These are phyloP conservation scores for Eragrostis curvula DNA, from an alignment of 176 grass and related monocot species.

Conservation along the genomic window DNA sequence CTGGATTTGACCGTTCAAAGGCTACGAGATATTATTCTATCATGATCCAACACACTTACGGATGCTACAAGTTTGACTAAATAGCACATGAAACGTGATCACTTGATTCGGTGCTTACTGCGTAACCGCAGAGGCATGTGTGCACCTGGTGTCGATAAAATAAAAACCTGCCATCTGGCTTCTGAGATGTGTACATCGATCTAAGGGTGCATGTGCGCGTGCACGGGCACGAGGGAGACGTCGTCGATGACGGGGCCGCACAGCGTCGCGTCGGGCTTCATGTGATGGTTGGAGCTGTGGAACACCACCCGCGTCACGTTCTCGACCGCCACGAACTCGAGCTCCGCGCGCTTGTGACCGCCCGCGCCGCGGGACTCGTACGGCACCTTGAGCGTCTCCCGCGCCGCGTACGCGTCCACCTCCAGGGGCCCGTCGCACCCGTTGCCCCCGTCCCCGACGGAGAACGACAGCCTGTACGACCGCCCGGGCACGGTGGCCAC, in stretches of 20 bases:
- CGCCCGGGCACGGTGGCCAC: slow-evolving; percentile 40
- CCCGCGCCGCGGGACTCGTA: slow-evolving; percentile 55
- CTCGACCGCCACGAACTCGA: slow-evolving; percentile 51
- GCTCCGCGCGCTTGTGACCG: slow-evolving; percentile 45
- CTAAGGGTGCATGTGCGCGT: background rate
- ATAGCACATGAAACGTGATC: background rate
- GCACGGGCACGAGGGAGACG: slow-evolving; percentile 36
- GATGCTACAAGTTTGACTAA: background rate
- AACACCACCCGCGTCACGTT: slow-evolving; percentile 54
- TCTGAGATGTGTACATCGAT: background rate
- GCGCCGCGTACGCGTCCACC: slow-evolving; percentile 52
- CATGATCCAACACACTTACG: background rate
- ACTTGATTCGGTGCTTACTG: background rate
- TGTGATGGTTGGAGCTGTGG: slow-evolving; percentile 43
- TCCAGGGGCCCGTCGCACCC: slow-evolving; percentile 47
- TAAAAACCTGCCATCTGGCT: background rate
- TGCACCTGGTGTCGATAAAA: background rate
- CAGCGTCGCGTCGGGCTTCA: slow-evolving; percentile 56
- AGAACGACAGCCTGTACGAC: slow-evolving; percentile 54
- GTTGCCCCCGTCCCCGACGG: slow-evolving; percentile 53
- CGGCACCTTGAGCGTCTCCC: slow-evolving; percentile 23
- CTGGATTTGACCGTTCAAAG: background rate
- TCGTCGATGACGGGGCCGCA: slow-evolving; percentile 66
- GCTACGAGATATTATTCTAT: background rate
- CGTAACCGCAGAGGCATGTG: background rate